Evolutionary conservation across 208 protist species (phyloP).

Genomic region (Crithidia expoeki): DNA sequence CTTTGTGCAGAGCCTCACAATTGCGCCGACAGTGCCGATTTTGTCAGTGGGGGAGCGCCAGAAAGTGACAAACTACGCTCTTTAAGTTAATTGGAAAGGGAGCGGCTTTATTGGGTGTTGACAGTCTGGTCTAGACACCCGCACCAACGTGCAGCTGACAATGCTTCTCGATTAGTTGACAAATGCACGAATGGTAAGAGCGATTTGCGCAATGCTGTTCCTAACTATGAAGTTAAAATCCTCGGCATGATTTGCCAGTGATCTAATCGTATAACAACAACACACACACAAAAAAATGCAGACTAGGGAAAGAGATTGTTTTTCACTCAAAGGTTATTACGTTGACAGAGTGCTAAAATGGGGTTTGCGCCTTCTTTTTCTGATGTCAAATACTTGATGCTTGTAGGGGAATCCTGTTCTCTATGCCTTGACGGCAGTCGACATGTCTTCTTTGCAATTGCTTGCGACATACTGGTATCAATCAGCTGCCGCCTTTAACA

Average conservation of each 20-base stretch:
- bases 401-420: too few relatives aligned
- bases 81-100: slow-evolving; percentile 40
- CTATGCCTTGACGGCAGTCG: too few relatives aligned
- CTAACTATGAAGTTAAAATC: not conserved
- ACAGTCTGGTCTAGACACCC: not conserved
- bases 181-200: not conserved
- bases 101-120: not conserved
- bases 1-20: slow-evolving; percentile 72
- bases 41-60: slow-evolving; percentile 86
- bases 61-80: slow-evolving; percentile 85
- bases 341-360: not conserved
- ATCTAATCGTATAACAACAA: slow-evolving; percentile 7
- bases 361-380: too few relatives aligned
- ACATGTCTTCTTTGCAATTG: too few relatives aligned
- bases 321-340: not conserved
- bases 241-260: not conserved
- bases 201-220: not conserved
- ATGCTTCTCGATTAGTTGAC: not conserved
- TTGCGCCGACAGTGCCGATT: slow-evolving; percentile 74
- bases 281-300: not conserved
- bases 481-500: too few relatives aligned
- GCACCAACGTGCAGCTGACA: not conserved
- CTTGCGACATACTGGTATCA: too few relatives aligned
- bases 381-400: too few relatives aligned
- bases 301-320: not conserved